Evolutionary conservation across 2,329 filamentous ascomycete species (phyloP).

Genomic region (Zopfia rhizophila): DNA sequence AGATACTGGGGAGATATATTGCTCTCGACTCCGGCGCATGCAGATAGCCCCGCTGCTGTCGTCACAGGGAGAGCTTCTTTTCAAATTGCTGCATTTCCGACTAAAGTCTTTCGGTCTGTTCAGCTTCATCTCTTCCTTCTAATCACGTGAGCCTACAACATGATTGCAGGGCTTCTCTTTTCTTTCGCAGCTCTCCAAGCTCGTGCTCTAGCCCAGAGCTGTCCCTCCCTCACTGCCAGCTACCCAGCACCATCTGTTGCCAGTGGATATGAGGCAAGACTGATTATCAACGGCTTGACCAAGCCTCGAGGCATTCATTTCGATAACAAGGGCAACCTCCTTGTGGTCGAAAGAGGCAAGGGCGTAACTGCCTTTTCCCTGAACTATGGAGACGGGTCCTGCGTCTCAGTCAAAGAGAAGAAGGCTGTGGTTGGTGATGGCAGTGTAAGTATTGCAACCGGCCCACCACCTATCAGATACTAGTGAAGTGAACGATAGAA

Average conservation of each 20-base stretch:
- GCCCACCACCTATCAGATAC: not conserved
- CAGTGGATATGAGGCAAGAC: conserved; percentile 46
- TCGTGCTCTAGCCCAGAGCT: conserved; percentile 17
- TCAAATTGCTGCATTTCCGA: too few species aligned
- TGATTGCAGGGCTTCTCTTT: too few species aligned
- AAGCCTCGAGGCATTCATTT: conserved; percentile 57
- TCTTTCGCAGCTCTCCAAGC: conserved; percentile 19
- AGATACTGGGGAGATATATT: conserved; percentile 19
- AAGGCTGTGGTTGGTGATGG: conserved; percentile 23
- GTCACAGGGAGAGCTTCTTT: too few species aligned
- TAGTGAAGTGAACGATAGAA: not conserved
- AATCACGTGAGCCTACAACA: too few species aligned
- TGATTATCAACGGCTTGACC: conserved; percentile 54
- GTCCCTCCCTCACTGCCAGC: conserved; percentile 36
- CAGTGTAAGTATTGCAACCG: conserved; percentile 21
- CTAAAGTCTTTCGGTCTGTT: too few species aligned
- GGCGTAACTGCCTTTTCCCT: conserved; percentile 47
- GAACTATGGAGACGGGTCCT: conserved; percentile 20
- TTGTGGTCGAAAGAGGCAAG: conserved; percentile 54
- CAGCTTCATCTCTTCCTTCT: too few species aligned
- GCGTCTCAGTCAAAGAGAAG: conserved; percentile 23
- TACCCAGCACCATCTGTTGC: conserved; percentile 50
- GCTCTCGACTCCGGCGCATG: not conserved
- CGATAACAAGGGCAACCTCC: conserved; percentile 54
- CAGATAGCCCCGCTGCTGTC: conserved; percentile 14